Evolutionary conservation across 495 filamentous ascomycete species (phyloP).

Genomic region (Penicillium desertorum): DNA sequence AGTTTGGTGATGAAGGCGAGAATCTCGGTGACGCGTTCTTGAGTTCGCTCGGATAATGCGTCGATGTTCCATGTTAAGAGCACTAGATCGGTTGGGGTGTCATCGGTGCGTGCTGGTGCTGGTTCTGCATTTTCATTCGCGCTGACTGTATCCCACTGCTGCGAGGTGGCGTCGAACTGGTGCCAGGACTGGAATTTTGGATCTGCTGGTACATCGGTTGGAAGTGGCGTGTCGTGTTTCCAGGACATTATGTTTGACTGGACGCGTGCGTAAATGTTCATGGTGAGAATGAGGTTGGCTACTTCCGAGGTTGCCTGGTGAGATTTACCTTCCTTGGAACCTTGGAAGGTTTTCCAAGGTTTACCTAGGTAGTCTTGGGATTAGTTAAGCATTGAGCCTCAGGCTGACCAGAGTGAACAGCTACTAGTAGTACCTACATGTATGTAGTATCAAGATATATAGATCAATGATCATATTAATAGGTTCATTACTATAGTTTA

Average conservation of each 20-base stretch:
- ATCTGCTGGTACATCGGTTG: not conserved
- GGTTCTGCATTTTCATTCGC: not conserved
- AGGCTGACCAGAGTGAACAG: not conserved
- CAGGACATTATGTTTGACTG: constrained; percentile 1
- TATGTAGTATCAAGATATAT: too few relatives aligned
- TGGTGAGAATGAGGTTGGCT: not conserved
- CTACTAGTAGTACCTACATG: too few relatives aligned
- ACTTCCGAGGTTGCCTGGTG: not conserved
- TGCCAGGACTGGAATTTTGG: constrained; percentile 18
- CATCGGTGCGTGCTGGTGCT: not conserved
- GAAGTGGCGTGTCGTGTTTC: constrained; percentile 4
- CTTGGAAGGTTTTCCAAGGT: not conserved
- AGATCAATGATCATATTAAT: not conserved
- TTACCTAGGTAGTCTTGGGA: not conserved
- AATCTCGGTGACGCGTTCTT: constrained; percentile 14
- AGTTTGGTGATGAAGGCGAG: constrained; percentile 13
- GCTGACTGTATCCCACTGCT: constrained; percentile 10
- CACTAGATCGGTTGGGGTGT: constrained; percentile 1
- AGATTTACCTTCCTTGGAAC: not conserved
- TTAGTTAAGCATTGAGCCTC: constrained; percentile 5
- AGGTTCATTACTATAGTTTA: not conserved
- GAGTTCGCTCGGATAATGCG: not conserved
- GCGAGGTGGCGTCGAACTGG: constrained; percentile 5
- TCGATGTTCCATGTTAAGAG: constrained; percentile 27
- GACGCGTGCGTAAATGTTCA: constrained; percentile 1